Evolutionary conservation across 305 asterid genomes (phyloP).

Genomic region (Fraxinus latifolia): DNA sequence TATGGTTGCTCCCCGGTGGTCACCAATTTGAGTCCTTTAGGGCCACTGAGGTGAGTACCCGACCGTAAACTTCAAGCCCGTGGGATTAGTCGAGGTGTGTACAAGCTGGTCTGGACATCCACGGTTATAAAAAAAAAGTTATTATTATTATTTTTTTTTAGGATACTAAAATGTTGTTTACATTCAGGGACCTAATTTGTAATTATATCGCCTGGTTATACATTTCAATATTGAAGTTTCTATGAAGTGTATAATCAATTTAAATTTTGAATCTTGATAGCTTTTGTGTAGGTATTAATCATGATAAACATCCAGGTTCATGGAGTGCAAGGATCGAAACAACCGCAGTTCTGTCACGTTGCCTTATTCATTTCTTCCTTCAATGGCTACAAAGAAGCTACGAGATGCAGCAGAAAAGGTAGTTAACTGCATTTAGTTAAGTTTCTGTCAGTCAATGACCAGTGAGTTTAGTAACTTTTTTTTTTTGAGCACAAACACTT

Average conservation of each 20-base stretch:
- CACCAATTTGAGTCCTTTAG: too few relatives aligned
- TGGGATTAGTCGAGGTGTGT: too few relatives aligned
- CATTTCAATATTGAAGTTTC: conserved; percentile 16
- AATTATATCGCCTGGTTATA: not conserved
- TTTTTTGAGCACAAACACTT: not conserved
- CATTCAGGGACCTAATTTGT: conserved; percentile 10
- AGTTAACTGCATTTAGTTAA: conserved; percentile 12
- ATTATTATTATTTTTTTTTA: not conserved
- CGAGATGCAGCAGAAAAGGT: conserved; percentile 83
- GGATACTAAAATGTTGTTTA: not conserved
- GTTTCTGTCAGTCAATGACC: conserved; percentile 3
- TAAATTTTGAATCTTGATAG: conserved; percentile 47
- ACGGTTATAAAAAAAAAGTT: too few relatives aligned
- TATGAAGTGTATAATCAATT: conserved; percentile 21
- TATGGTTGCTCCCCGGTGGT: too few relatives aligned
- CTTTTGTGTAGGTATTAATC: conserved; percentile 69
- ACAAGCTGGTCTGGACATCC: too few relatives aligned
- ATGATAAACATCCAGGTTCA: conserved; percentile 85
- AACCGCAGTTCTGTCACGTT: conserved; percentile 63
- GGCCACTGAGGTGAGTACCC: too few relatives aligned
- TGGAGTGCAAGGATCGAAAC: conserved; percentile 92
- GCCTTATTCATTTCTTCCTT: conserved; percentile 92
- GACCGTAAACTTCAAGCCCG: too few relatives aligned
- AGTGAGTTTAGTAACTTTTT: not conserved
- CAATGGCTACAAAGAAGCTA: conserved; percentile 81